Conservation (phyloP, 805 yeast species). For the Nematodospora valgi region DNA sequence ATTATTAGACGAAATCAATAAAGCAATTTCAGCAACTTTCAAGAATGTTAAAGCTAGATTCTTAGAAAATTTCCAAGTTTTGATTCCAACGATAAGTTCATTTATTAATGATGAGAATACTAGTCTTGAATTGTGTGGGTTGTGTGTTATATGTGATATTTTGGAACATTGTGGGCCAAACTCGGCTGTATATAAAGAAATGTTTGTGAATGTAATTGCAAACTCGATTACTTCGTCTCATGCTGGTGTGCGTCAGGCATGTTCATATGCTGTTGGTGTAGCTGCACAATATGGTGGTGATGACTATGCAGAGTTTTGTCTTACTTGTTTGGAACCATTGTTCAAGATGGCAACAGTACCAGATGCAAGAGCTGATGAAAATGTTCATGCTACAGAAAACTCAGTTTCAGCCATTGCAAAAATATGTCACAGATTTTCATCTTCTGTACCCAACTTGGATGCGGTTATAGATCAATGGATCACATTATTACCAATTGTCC, state of each 20-base stretch:
- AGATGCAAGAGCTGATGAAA: conserved; percentile 82
- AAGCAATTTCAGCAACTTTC: conserved; percentile 68
- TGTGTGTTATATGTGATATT: conserved; percentile 76
- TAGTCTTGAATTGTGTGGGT: conserved; percentile 71
- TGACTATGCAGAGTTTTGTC: conserved; percentile 54
- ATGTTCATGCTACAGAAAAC: conserved; percentile 82
- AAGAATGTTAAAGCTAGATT: conserved; percentile 56
- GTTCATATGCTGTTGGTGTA: conserved; percentile 79
- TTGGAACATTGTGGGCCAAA: conserved; percentile 75
- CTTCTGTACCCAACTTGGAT: conserved; percentile 57
- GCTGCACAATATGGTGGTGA: conserved; percentile 80
- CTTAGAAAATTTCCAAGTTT: conserved; percentile 58
- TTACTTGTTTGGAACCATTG: conserved; percentile 72
- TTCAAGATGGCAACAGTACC: conserved; percentile 70
- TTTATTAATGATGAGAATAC: conserved; percentile 64
- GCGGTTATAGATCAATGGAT: conserved; percentile 74
- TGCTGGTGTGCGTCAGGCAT: conserved; percentile 80
- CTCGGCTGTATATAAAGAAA: conserved; percentile 59
- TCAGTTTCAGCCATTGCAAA: conserved; percentile 81
- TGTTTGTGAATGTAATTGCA: conserved; percentile 62
- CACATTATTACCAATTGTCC: conserved; percentile 71
- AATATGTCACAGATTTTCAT: conserved; percentile 64
- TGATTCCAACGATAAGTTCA: conserved; percentile 61
- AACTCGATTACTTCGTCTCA: conserved; percentile 63
- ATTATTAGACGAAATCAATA: conserved; percentile 78